Conservation (phyloP, 208 protist species). For the Leishmania arabica region DNA sequence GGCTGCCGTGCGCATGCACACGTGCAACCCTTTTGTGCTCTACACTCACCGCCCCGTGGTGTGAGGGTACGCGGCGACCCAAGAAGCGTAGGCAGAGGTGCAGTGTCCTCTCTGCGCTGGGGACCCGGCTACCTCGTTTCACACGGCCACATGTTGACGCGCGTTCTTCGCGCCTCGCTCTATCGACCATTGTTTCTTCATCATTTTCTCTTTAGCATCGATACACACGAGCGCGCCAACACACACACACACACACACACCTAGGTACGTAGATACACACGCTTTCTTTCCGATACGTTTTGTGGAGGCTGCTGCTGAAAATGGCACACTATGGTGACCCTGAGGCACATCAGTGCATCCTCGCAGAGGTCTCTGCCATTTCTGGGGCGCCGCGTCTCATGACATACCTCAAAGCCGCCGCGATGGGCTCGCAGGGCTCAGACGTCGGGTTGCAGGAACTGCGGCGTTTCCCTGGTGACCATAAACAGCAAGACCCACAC, state of each 20-base stretch:
- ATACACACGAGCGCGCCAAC: not conserved
- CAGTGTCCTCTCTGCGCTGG: not conserved
- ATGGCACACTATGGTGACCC: conserved; percentile 47
- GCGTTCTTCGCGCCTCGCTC: not conserved
- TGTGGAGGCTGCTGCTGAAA: not conserved
- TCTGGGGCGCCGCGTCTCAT: conserved; percentile 19
- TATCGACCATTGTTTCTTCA: not conserved
- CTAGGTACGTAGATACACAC: not conserved
- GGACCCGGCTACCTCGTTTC: not conserved
- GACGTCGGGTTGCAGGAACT: conserved; percentile 20
- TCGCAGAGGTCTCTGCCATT: conserved; percentile 30
- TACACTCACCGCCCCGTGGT: not conserved
- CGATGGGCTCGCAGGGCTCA: conserved; percentile 32
- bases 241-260: not conserved
- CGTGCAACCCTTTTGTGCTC: not conserved
- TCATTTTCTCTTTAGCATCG: not conserved
- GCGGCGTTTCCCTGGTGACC: conserved; percentile 8
- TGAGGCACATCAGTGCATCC: conserved; percentile 38
- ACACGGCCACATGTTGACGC: not conserved
- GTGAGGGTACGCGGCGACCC: not conserved
- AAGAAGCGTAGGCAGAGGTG: not conserved
- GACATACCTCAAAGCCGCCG: conserved; percentile 29
- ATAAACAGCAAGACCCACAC: conserved; percentile 7
- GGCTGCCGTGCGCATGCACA: not conserved
- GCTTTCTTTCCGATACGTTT: not conserved